Percentiles rank a stretch among this genome's conserved stretches.
These are phyloP conservation scores for Phytophthora capsici DNA, from an alignment of 352 stramenopile genomes.

Conservation along the genomic window DNA sequence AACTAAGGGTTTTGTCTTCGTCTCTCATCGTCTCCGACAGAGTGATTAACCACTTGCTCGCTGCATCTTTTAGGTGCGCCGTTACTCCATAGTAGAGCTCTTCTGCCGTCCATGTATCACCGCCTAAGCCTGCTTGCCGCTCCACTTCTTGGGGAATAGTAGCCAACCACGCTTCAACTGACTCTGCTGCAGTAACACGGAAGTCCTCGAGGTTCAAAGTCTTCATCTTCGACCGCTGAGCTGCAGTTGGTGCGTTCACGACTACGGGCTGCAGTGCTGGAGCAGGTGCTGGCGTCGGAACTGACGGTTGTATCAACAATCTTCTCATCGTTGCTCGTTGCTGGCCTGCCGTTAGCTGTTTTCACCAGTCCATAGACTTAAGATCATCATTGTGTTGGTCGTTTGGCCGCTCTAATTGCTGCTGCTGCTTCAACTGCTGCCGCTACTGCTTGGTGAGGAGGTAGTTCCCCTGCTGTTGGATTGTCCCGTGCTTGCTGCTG, in stretches of 20 bases:
- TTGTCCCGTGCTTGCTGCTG: too few species aligned
- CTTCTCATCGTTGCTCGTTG: not conserved
- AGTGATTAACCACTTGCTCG: not conserved
- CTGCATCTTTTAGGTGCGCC: not conserved
- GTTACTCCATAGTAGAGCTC: not conserved
- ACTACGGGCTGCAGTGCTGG: not conserved
- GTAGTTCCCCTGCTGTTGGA: too few species aligned
- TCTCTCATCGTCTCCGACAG: too few species aligned
- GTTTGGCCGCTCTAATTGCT: too few species aligned
- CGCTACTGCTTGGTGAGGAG: too few species aligned
- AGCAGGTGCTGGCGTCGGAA: not conserved
- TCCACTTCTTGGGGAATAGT: not conserved
- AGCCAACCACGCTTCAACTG: not conserved
- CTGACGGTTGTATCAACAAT: not conserved
- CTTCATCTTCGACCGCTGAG: not conserved
- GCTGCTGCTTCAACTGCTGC: too few species aligned
- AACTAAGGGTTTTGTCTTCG: too few species aligned
- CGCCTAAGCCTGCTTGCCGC: not conserved
- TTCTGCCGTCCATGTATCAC: not conserved
- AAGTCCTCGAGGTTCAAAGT: not conserved
- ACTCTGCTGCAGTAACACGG: not conserved
- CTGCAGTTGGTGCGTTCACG: too few species aligned
- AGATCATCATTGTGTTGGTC: not conserved
- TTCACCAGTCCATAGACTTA: not conserved
- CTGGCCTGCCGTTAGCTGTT: not conserved